Evolutionary conservation across 495 filamentous ascomycete genomes (phyloP).

Genomic region (Entonaema liquescens): DNA sequence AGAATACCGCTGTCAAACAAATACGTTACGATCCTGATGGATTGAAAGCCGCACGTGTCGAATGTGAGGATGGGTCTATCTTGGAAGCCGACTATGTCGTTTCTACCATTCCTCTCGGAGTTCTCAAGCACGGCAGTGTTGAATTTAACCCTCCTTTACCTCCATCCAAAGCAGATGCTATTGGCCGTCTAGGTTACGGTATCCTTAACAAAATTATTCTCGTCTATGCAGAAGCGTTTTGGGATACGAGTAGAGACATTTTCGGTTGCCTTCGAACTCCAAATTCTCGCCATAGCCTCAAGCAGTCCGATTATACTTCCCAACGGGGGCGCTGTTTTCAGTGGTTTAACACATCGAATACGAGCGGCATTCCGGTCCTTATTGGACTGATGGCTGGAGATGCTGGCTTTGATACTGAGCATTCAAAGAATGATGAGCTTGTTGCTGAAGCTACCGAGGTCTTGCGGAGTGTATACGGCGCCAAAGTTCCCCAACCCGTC

Average conservation of each 20-base stretch:
- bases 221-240: constrained; percentile 89
- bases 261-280: constrained; percentile 87
- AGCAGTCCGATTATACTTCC: constrained; percentile 62
- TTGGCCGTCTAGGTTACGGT: constrained; percentile 90
- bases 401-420: constrained; percentile 87
- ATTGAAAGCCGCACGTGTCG: constrained; percentile 61
- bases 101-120: constrained; percentile 86
- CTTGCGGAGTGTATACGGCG: constrained; percentile 68
- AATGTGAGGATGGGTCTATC: constrained; percentile 79
- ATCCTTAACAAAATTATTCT: constrained; percentile 94
- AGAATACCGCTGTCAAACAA: constrained; percentile 59
- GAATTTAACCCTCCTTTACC: constrained; percentile 86
- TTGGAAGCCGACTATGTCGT: constrained; percentile 88
- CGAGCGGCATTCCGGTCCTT: constrained; percentile 84
- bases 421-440: constrained; percentile 73
- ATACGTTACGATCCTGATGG: constrained; percentile 44
- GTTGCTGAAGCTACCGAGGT: constrained; percentile 81
- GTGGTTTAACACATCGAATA: constrained; percentile 95
- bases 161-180: constrained; percentile 81
- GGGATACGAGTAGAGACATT: constrained; percentile 91
- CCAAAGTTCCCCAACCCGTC: constrained; percentile 69
- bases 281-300: constrained; percentile 58
- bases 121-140: constrained; percentile 79
- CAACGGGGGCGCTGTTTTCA: constrained; percentile 87
- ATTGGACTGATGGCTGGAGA: constrained; percentile 97